These are phyloP conservation scores for Aureobasidium sp. DNA, from an alignment of 2,329 filamentous ascomycete genomes.

Conservation along the genomic window DNA sequence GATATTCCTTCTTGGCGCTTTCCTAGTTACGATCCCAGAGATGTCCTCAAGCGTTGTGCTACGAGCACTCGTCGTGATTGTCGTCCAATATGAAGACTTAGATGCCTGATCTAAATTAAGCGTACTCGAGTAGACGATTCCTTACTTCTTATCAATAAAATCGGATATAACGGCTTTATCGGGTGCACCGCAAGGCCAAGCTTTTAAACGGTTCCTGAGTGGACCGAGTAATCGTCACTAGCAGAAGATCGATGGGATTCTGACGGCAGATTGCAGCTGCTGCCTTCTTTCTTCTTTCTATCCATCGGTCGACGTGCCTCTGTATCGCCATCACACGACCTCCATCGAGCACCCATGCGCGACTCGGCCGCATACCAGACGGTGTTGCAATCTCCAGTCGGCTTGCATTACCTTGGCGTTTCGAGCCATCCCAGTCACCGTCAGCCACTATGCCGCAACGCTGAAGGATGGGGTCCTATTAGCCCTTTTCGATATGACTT, in stretches of 20 bases:
- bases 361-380: conserved; percentile 11
- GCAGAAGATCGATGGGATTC: not conserved
- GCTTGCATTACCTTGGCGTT: conserved; percentile 13
- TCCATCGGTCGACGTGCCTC: conserved; percentile 6
- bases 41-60: not conserved
- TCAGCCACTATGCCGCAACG: conserved; percentile 78
- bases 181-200: not conserved
- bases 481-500: conserved; percentile 86
- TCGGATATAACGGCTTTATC: not conserved
- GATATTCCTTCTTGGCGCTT: not conserved
- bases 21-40: not conserved
- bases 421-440: not conserved
- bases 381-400: conserved; percentile 5
- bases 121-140: not conserved
- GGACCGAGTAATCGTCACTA: conserved; percentile 3
- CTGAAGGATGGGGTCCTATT: conserved; percentile 91
- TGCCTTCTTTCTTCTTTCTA: not conserved
- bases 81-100: not conserved
- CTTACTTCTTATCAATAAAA: not conserved
- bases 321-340: conserved; percentile 4
- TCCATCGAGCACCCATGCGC: conserved; percentile 4
- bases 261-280: conserved; percentile 8
- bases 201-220: conserved; percentile 2
- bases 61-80: not conserved
- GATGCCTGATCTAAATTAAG: too few species aligned